Evolutionary conservation across 148 eudicot genomes (phyloP), one percentile per base, ranked within the genome.

Genomic region (Persicaria tinctoria): DNA sequence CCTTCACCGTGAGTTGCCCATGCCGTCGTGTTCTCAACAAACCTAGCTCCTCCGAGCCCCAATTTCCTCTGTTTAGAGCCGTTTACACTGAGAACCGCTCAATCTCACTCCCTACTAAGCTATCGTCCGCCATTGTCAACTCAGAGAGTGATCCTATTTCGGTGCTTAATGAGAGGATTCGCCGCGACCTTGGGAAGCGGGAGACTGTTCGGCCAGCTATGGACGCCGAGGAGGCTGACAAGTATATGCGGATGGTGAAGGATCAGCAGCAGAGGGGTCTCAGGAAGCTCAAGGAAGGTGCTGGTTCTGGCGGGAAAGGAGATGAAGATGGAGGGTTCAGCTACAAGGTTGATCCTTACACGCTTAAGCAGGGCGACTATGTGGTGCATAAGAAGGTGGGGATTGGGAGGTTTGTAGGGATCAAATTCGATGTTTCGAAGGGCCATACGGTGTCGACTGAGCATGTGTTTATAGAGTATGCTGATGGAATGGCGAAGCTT

Each of bases 381-480:
- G 97, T 94, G 45, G 98, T 94, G 50, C 98, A 94, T 83, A 94
- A 89, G 92, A 91, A 90, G 85, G 98, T 94, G 27, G 98, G 98
- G 14, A 77, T 94, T 71, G 98, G 98, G 45, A 80, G 93, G 68
- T 94, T 94, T 84, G 90, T 89, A 13, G 90, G 93, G 62, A 89
- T 94, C 76, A 91, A 90, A 71, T 87, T 77, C 73, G 96, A 92
- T 76, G 80, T 82, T 10, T 79, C 85, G 18, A 88, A 85, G 74
- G 85, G 75, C 50, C 79, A 82, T 6, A 46, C 79, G 0, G 77
- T 76, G 55, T 88, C 91, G 0, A 83, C 85, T 86, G 98, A 94
- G 85, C 92, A 86, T 80, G 96, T 91, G 17, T 94, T 91, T 51
- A 94, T 94, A 72, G 97, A 94, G 93, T 94, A 88, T 78, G 90